Evolutionary conservation across 345 rosid species (phyloP).

Genomic region (Hypericum perforatum): DNA sequence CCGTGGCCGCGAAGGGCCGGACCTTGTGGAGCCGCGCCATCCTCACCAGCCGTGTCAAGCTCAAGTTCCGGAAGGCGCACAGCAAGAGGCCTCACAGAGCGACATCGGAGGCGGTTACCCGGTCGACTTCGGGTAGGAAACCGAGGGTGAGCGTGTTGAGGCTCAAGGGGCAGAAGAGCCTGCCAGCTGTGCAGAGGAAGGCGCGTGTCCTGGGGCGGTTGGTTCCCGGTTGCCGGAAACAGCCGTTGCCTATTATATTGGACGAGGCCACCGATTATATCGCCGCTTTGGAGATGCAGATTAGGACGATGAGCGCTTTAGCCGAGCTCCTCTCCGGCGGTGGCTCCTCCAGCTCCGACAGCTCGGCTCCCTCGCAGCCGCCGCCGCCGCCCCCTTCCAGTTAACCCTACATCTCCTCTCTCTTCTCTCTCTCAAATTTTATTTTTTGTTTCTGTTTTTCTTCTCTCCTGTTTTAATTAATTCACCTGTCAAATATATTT

Average conservation of each 20-base stretch:
- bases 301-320: slow-evolving; percentile 76
- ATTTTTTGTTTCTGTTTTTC: too few relatives aligned
- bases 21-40: slow-evolving; percentile 94
- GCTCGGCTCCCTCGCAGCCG: slow-evolving; percentile 16
- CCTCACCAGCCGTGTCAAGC: slow-evolving; percentile 54
- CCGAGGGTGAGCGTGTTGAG: slow-evolving; percentile 52
- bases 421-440: too few relatives aligned
- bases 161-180: slow-evolving; percentile 49
- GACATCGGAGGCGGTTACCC: slow-evolving; percentile 15
- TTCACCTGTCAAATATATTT: too few relatives aligned
- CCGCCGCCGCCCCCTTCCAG: not conserved
- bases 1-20: slow-evolving; percentile 74
- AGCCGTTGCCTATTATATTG: slow-evolving; percentile 73
- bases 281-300: slow-evolving; percentile 96
- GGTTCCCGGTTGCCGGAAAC: slow-evolving; percentile 97
- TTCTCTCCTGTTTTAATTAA: too few relatives aligned
- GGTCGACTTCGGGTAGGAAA: slow-evolving; percentile 43
- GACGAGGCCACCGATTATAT: slow-evolving; percentile 94
- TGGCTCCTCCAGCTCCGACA: slow-evolving; percentile 11
- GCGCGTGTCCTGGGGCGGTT: slow-evolving; percentile 73
- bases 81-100: slow-evolving; percentile 30
- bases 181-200: slow-evolving; percentile 75
- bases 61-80: slow-evolving; percentile 60
- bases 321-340: slow-evolving; percentile 45
- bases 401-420: too few relatives aligned